Base-by-base conservation (phyloP, 2,329 filamentous ascomycete species). In the Monosporascus sp. region DNA sequence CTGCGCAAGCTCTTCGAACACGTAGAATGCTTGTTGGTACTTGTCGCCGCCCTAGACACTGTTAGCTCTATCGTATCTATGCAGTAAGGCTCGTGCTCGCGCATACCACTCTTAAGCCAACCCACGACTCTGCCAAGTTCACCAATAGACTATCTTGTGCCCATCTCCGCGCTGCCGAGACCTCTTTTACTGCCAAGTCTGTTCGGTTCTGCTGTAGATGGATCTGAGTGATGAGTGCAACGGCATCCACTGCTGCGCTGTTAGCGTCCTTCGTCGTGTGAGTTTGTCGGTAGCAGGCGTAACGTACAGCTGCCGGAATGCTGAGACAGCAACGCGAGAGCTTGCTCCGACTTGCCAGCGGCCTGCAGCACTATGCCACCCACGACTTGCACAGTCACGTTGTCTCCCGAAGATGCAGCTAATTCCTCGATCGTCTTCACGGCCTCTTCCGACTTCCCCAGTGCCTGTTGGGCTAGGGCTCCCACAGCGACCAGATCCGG, bases 11-110 rank as follows among this genome's bases (percentile, higher is more conserved):
- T 99, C 94, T 73, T 97, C 93, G 66, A 90, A 97, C 56, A 97
- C 93, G 77, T 99, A 97, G 74, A 96, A 97, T 18, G 93, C 87
- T 67, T 94, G 89, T 67, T 97, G 94, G 73, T 97, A 97, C 70
- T 90, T 94, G 63, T 96, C 91, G 61, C 92, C 92, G 66, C 93
- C 93, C 88, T 96, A 56, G 25, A 51, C 7, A 9, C 31, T 35
- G 31, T 35, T 11, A 35, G 31, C 31, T 35, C 31, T 35, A 35
- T 35, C 31, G 14, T 35, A 35, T 35, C 31, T 5, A 35, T 14
- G 31, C 14, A 35, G 20, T n/a, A 14, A 18, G 18, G 25, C 39
- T 22, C 35, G 24, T 41, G 44, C 27, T 35, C 31, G 51, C 43
- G 74, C 80, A 57, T 81, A 94, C 90, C 72, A 93, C 77, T 70